Conservation (phyloP, 2,329 filamentous ascomycete species). For the Botrytis fabae region DNA sequence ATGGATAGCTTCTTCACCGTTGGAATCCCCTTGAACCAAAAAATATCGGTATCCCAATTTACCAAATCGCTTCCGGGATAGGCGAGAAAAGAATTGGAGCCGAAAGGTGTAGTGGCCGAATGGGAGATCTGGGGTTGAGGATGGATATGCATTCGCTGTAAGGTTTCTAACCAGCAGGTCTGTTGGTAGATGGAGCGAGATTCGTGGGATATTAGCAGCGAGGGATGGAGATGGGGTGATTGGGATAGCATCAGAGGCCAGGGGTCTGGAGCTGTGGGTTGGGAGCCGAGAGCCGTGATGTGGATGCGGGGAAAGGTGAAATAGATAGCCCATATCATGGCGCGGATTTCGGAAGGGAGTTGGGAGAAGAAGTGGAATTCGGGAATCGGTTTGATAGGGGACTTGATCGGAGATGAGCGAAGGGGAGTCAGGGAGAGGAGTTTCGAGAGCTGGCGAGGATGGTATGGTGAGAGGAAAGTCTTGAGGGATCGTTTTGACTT, state of each 20-base stretch:
- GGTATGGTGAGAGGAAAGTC: background rate
- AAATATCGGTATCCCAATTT: constrained; percentile 11
- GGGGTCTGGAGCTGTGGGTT: background rate
- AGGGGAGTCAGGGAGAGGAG: background rate
- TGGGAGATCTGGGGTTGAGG: background rate
- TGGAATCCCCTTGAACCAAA: constrained; percentile 11
- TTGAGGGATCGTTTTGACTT: constrained; percentile 11
- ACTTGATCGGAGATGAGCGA: background rate
- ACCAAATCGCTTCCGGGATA: background rate
- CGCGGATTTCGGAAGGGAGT: constrained; percentile 17
- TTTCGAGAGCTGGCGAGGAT: background rate
- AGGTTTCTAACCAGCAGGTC: background rate
- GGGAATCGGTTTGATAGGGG: background rate
- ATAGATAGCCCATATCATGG: constrained; percentile 1
- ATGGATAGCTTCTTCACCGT: constrained; percentile 3
- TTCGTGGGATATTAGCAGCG: constrained; percentile 4
- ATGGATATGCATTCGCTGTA: background rate
- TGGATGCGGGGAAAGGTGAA: constrained; percentile 8
- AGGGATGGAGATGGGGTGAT: constrained; percentile 1
- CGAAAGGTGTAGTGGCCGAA: background rate
- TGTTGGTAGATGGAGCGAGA: constrained; percentile 15
- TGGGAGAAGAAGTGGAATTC: constrained; percentile 12
- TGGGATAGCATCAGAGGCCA: constrained; percentile 1
- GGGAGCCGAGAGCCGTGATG: background rate
- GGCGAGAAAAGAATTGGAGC: background rate